Evolutionary conservation across 106 monocot species (phyloP), one percentile per base, ranked within the genome.

Genomic region (Phalaenopsis aphrodite): DNA sequence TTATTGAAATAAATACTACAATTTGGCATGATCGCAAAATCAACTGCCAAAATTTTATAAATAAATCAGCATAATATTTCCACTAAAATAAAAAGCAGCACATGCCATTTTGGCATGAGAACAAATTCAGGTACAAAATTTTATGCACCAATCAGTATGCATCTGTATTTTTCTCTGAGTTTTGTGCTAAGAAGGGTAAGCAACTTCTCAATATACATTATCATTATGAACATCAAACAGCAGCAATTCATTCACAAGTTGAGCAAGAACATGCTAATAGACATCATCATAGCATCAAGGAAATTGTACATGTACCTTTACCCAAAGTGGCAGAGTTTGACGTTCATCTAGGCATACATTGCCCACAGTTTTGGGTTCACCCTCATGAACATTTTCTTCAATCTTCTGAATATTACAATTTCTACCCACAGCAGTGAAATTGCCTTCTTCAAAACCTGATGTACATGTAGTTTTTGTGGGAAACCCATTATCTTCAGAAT

Each of bases 321-420:
- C 90, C 94, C 94, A 94, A 58, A 94, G 79, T 49, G 94, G 88
- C 41, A 88, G 79, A 55, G 91, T 55, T 69, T 84, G 81, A 81
- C 88, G 87, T 72, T 75, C 83, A 76, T 82, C 87, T 38, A 68
- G 4, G 78, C 24, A 85, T 45, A 83, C 79, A 72, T 48, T 56
- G 55, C 55, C 84, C 47, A 56, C 41, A 66, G 5, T 42, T 78
- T 77, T 49, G 23, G 45, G 66, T 78, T 85, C 85, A 64, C 56
- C 73, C 42, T 78, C 83, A 73, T 81, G 83, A 79, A 72, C 77
- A 61, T 79, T 78, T 24, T 58, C 42, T 57, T 78, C 58, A 8
- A 77, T 67, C 18, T 81, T 87, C 61, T 80, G 56, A 66, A 74
- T 16, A 45, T 8, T 8, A 81, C 79, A 67, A n/a, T 79, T 72